These are phyloP conservation scores for Diaporthe citri DNA, from an alignment of 2,329 filamentous ascomycete species.

Conservation along the genomic window DNA sequence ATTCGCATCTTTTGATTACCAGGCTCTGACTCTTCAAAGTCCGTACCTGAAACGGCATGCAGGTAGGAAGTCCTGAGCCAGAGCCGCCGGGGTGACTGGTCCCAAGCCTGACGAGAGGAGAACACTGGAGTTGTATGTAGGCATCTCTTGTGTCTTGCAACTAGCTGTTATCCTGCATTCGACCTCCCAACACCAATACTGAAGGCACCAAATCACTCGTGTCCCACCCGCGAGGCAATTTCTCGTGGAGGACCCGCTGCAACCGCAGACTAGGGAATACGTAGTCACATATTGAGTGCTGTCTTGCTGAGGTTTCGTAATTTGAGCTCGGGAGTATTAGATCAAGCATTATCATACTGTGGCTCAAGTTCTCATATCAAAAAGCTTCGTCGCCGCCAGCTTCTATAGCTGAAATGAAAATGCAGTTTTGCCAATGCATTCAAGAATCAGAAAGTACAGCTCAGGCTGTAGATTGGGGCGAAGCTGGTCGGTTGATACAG, in stretches of 20 bases:
- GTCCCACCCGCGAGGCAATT: neutral
- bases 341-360: too few species aligned
- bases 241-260: neutral
- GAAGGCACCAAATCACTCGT: neutral
- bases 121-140: neutral
- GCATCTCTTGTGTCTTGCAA: neutral
- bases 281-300: neutral
- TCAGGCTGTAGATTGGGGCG: neutral
- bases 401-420: neutral
- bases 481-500: neutral
- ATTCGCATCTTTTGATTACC: neutral
- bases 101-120: neutral
- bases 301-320: neutral
- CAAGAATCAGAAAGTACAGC: neutral
- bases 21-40: neutral
- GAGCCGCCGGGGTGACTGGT: neutral
- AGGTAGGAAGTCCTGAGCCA: neutral
- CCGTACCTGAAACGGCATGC: too few species aligned
- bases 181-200: neutral
- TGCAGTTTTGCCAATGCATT: too few species aligned
- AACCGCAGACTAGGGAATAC: neutral
- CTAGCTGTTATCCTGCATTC: neutral
- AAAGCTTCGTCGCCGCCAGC: neutral
- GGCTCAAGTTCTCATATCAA: neutral
- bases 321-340: neutral